These are phyloP conservation scores for Crassisporium funariophilum DNA, from an alignment of 768 basidiomycete species.

Conservation along the genomic window DNA sequence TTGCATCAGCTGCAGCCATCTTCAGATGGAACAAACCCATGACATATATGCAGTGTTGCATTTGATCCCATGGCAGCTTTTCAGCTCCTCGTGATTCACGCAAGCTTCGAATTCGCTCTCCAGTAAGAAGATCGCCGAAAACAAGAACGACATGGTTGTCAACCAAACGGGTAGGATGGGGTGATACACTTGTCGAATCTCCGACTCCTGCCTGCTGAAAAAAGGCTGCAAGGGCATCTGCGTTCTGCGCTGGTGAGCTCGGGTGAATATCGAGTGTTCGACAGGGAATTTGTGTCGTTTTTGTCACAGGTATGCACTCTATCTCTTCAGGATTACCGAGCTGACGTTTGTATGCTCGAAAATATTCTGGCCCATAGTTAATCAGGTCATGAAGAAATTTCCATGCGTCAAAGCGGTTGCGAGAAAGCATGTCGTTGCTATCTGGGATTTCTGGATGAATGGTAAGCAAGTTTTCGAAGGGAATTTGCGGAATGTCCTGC, in stretches of 20 bases:
- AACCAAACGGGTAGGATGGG: constrained; percentile 5
- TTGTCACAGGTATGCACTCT: constrained; percentile 24
- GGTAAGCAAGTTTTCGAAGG: constrained; percentile 14
- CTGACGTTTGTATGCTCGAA: constrained; percentile 15
- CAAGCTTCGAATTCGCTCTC: constrained; percentile 25
- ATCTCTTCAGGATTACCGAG: constrained; percentile 25
- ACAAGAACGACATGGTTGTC: constrained; percentile 21
- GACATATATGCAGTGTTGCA: constrained; percentile 36
- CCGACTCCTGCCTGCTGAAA: constrained; percentile 24
- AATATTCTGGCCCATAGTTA: constrained; percentile 25
- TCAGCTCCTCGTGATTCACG: constrained; percentile 26
- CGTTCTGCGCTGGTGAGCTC: constrained; percentile 21
- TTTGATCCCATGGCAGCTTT: constrained; percentile 24
- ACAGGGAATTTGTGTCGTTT: constrained; percentile 20
- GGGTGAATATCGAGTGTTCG: constrained; percentile 24
- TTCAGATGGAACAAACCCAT: constrained; percentile 35
- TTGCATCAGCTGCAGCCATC: constrained; percentile 35
- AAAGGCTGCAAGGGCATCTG: constrained; percentile 17
- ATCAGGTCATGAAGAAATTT: constrained; percentile 28
- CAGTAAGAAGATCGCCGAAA: constrained; percentile 30
- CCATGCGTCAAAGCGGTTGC: constrained; percentile 29
- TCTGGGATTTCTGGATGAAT: constrained; percentile 18
- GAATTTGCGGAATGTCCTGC: constrained; percentile 5
- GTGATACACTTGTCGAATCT: constrained; percentile 20
- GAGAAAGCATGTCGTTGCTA: constrained; percentile 17